phyloP scores from a whole-genome alignment of 2,329 filamentous ascomycete species.

The Aspergillus awamori region DNA sequence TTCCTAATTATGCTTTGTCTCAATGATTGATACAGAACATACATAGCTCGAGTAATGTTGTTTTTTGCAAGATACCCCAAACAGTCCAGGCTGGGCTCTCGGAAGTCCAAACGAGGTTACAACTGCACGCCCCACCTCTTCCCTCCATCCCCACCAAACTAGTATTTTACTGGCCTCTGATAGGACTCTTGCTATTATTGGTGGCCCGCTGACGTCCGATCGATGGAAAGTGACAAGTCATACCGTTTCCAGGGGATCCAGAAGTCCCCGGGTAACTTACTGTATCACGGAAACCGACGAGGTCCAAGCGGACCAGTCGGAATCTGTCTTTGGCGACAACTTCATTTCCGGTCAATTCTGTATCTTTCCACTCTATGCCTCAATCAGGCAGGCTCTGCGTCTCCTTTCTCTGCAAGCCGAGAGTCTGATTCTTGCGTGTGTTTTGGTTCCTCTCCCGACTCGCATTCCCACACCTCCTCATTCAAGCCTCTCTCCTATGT shows the following conservation, averaged over 20 bases:
- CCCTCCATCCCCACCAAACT: too few species aligned
- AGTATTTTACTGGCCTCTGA: neutral
- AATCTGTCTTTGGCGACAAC: neutral
- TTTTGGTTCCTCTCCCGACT: neutral
- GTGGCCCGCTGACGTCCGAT: slow-evolving; percentile 1
- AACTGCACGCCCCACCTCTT: too few species aligned
- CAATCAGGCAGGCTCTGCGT: neutral
- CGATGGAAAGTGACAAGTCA: neutral
- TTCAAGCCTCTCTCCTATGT: neutral
- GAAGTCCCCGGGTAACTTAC: neutral
- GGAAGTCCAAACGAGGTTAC: too few species aligned
- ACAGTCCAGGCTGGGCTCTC: too few species aligned
- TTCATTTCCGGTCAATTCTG: neutral
- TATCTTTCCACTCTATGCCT: neutral
- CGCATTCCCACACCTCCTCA: neutral
- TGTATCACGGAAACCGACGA: neutral
- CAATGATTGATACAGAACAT: too few species aligned
- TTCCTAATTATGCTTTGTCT: neutral
- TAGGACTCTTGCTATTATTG: neutral
- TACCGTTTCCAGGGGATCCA: neutral
- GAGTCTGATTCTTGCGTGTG: too few species aligned
- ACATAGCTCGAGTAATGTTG: too few species aligned
- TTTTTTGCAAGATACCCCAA: too few species aligned
- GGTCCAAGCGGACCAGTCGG: neutral
- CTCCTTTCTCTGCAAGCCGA: too few species aligned